Evolutionary conservation across 2,329 filamentous ascomycete genomes (phyloP).

Genomic region (Graphilbum ipis-grandicollis): DNA sequence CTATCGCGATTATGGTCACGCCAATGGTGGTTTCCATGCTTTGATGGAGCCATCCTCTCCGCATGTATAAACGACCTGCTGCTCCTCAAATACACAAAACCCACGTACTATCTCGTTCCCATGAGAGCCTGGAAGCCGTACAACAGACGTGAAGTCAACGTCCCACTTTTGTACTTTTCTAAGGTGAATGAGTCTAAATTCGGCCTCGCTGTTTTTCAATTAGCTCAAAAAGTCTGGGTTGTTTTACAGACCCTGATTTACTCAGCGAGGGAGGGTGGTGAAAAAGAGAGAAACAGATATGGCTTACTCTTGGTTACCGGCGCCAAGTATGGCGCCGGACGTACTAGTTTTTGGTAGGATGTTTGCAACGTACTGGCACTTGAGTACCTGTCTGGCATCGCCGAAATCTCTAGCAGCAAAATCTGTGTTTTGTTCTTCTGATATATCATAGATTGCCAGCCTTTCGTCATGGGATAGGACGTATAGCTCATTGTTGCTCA

Average conservation of each 20-base stretch:
- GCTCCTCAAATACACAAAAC: slow-evolving; percentile 46
- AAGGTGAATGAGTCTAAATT: slow-evolving; percentile 44
- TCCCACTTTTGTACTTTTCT: slow-evolving; percentile 33
- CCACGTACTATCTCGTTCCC: slow-evolving; percentile 45
- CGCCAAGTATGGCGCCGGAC: slow-evolving; percentile 41
- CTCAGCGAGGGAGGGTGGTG: slow-evolving; percentile 10
- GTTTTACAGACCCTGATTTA: too few species aligned
- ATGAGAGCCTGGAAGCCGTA: slow-evolving; percentile 45
- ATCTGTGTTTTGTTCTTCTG: slow-evolving; percentile 44
- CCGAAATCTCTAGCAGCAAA: slow-evolving; percentile 42
- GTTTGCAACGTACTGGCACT: slow-evolving; percentile 59
- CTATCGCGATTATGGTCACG: neutral
- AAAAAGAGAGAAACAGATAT: slow-evolving; percentile 16
- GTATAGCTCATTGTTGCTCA: slow-evolving; percentile 47
- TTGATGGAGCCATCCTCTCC: slow-evolving; percentile 42
- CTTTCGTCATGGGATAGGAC: slow-evolving; percentile 66
- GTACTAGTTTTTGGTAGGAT: slow-evolving; percentile 41
- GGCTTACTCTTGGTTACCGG: slow-evolving; percentile 48
- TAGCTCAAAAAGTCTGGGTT: too few species aligned
- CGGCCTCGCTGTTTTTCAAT: slow-evolving; percentile 31
- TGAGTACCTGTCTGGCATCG: slow-evolving; percentile 47
- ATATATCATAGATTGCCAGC: slow-evolving; percentile 54
- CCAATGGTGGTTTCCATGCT: slow-evolving; percentile 29
- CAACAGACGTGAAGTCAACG: slow-evolving; percentile 35
- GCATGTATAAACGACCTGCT: slow-evolving; percentile 38